Evolutionary conservation across 1,284 basidiomycete genomes (phyloP).

Genomic region (Lentinula novae-zelandiae): DNA sequence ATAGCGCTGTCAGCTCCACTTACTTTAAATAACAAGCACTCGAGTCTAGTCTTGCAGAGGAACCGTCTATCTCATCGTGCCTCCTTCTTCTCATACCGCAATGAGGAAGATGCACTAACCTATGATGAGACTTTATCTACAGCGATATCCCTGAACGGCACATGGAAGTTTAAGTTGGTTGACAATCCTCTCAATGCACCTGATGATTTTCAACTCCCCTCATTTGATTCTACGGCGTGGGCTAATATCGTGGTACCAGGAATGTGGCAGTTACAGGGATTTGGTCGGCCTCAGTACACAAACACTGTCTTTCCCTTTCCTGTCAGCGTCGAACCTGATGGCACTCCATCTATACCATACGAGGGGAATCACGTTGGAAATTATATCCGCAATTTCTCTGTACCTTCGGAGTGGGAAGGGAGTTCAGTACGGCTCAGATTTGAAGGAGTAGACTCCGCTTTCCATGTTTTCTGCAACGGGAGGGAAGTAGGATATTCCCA

Average conservation of each 20-base stretch:
- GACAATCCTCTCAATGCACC: conserved; percentile 5
- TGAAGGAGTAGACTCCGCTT: conserved; percentile 14
- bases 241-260: conserved; percentile 13
- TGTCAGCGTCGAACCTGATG: conserved; percentile 3
- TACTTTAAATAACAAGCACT: neutral
- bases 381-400: conserved; percentile 9
- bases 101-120: conserved; percentile 7
- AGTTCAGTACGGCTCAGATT: conserved; percentile 9
- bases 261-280: conserved; percentile 15
- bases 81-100: conserved; percentile 8
- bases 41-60: conserved; percentile 1
- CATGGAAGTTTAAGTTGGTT: conserved; percentile 11
- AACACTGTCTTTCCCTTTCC: conserved; percentile 14
- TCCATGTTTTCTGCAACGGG: conserved; percentile 13
- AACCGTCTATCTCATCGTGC: conserved; percentile 11
- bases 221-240: conserved; percentile 1
- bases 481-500: conserved; percentile 11
- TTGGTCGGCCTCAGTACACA: conserved; percentile 13
- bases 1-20: neutral
- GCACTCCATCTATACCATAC: conserved; percentile 7
- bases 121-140: conserved; percentile 1
- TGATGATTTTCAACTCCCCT: neutral
- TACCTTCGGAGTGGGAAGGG: conserved; percentile 5
- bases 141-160: conserved; percentile 11
- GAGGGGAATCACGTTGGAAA: conserved; percentile 10